Evolutionary conservation across 345 rosid species (phyloP).

Genomic region (Heritiera fomes): DNA sequence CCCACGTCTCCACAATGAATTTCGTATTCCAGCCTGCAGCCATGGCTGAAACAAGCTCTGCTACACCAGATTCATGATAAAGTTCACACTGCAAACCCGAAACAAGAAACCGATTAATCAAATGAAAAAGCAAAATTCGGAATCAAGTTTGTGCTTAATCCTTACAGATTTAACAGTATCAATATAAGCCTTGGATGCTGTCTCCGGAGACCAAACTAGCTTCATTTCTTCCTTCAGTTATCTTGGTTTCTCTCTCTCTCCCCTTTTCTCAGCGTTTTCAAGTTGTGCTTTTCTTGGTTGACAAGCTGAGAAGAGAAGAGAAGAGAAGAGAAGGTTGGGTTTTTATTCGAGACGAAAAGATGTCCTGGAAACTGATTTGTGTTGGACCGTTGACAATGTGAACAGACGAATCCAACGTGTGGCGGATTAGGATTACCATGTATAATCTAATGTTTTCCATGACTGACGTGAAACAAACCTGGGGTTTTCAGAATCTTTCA

Average conservation of each 20-base stretch:
- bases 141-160: neutral
- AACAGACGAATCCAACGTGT: constrained; percentile 42
- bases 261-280: neutral
- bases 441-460: neutral
- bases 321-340: constrained; percentile 24
- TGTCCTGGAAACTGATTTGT: constrained; percentile 13
- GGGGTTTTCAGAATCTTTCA: neutral
- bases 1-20: constrained; percentile 85
- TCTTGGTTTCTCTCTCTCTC: neutral
- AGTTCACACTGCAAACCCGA: constrained; percentile 48
- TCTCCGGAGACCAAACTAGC: constrained; percentile 90
- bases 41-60: constrained; percentile 92
- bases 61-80: constrained; percentile 63
- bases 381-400: constrained; percentile 47
- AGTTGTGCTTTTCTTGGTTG: constrained; percentile 31
- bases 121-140: neutral
- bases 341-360: constrained; percentile 26
- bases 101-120: constrained; percentile 7
- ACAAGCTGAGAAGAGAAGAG: constrained; percentile 20
- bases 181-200: constrained; percentile 77
- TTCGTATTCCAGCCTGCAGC: constrained; percentile 93
- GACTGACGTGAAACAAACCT: neutral
- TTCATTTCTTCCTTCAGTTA: constrained; percentile 53
- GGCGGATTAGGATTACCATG: constrained; percentile 33
- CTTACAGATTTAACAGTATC: constrained; percentile 82